Conservation (phyloP, 371 early-diverging fungal species). For the Circinella umbellata region DNA sequence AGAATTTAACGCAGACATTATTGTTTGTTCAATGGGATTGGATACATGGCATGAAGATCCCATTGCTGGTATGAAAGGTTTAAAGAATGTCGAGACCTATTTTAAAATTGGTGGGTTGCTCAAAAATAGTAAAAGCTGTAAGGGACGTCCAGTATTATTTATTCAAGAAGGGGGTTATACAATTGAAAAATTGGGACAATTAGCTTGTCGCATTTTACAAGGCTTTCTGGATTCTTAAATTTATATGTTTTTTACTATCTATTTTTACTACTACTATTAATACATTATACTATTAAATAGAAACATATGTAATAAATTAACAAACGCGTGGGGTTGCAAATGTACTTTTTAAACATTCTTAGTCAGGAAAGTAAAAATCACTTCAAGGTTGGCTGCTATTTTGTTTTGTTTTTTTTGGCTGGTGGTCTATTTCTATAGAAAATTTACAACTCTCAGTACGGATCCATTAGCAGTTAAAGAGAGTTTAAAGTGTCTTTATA, state of each 20-base stretch:
- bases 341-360: too few species aligned
- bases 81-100: constrained; percentile 48
- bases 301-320: too few species aligned
- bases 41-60: constrained; percentile 71
- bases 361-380: too few species aligned
- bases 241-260: too few species aligned
- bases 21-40: constrained; percentile 61
- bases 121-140: constrained; percentile 29
- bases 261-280: too few species aligned
- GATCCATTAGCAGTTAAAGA: too few species aligned
- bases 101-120: constrained; percentile 55
- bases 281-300: background rate
- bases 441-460: too few species aligned
- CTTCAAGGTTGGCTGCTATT: too few species aligned
- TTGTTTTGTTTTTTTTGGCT: too few species aligned
- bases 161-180: constrained; percentile 80
- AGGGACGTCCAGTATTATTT: constrained; percentile 64
- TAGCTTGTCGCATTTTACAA: constrained; percentile 62
- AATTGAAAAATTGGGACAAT: constrained; percentile 58
- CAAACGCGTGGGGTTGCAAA: too few species aligned
- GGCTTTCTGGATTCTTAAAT: constrained; percentile 38
- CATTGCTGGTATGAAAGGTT: constrained; percentile 62
- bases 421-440: too few species aligned
- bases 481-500: too few species aligned
- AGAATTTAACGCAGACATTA: constrained; percentile 50